Evolutionary conservation across 345 rosid species (phyloP).

Genomic region (Gossypium longicalyx): DNA sequence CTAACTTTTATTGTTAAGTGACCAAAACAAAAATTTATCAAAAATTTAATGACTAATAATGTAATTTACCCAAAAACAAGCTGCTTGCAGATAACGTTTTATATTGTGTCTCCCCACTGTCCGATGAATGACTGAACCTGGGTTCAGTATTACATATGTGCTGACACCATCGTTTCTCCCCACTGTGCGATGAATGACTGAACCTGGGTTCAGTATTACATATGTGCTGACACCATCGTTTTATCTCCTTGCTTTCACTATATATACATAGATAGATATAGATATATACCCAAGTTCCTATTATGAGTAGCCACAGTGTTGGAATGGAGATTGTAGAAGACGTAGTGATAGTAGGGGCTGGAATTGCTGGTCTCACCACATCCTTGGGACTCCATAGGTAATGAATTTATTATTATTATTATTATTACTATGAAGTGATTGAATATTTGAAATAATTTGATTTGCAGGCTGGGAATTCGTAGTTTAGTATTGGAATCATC

Average conservation of each 20-base stretch:
- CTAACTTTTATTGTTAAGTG: no score
- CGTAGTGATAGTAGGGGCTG: slow-evolving; percentile 14
- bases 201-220: background rate
- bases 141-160: background rate
- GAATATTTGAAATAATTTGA: background rate
- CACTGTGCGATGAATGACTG: no score
- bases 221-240: background rate
- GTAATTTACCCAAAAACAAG: no score
- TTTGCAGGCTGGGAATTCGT: slow-evolving; percentile 55
- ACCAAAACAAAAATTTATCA: no score
- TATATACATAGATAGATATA: no score
- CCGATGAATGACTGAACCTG: background rate
- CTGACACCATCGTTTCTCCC: background rate
- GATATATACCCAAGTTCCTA: no score
- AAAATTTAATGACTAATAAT: no score
- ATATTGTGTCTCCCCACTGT: no score
- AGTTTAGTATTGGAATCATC: slow-evolving; percentile 71
- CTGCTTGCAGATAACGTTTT: background rate
- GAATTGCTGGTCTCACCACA: slow-evolving; percentile 14
- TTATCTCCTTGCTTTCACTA: no score
- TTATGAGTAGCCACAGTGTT: background rate
- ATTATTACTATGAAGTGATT: background rate
- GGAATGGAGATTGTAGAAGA: slow-evolving; percentile 5
- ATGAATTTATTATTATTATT: background rate
- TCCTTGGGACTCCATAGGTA: slow-evolving; percentile 14